Base-by-base conservation (phyloP, 73 alveolate genomes). In the Paramecium octaurelia region DNA sequence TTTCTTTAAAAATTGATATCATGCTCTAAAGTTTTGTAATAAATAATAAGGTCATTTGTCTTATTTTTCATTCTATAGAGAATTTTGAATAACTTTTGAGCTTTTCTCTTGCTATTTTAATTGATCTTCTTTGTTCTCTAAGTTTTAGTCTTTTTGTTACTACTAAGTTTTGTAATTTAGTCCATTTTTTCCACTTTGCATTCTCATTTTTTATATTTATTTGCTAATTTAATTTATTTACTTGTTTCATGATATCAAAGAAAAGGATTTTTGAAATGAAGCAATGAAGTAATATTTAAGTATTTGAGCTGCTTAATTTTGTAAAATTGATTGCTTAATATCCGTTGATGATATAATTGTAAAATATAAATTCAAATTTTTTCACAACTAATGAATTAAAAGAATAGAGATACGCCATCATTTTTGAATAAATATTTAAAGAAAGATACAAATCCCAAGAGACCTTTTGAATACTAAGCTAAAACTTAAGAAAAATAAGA, bases 371-470 rank as follows among this genome's bases (percentile, higher is more conserved):
- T 64, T 64, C 84, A 64, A 64, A 64, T 64, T 64, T 64, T 31
- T 23, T 64, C 69, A 18, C 31, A 64, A 31, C 3, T 3, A 31
- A 64, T 64, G 84, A 64, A 64, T 64, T 64, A 2, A 12, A 27
- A n/a, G 84, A 31, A 27, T 11, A 73, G 87, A 73, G 87, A 73
- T 14, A 36, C 87, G 0, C 87, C 87, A 38, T 73, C 87, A 31
- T 73, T n/a, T 73, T 73, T 73, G 59, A 73, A 73, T 38, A 73
- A 73, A 73, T 73, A 73, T 73, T 36, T 73, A 43, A 10, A 5
- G 29, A 64, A 64, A 64, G 84, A 64, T 10, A 12, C 44, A 36
- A 43, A 35, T n/a, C 59, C 87, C 10, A 73, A 73, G 14, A 73
- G 87, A 35, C 87, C 87, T 18, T 73, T 36, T 73, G 87, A 73